These are phyloP conservation scores for Rubia yunnanensis DNA, from an alignment of 257 asterid species.

Conservation along the genomic window DNA sequence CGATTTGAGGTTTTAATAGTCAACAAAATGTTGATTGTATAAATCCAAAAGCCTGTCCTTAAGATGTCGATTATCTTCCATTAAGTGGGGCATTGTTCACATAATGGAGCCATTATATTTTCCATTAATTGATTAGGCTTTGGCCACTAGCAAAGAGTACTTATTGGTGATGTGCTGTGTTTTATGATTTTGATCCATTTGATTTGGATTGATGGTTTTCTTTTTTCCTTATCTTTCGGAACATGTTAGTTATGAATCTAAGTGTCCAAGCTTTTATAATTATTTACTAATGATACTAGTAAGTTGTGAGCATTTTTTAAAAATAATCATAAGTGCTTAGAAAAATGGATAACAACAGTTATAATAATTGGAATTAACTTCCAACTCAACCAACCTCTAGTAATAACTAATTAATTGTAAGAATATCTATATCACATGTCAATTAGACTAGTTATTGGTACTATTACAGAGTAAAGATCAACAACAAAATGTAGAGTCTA, in stretches of 20 bases:
- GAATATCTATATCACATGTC: no score
- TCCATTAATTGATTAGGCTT: background rate
- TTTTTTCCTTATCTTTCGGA: background rate
- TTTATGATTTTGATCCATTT: conserved; percentile 1
- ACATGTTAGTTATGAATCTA: background rate
- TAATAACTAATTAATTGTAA: no score
- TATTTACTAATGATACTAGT: no score
- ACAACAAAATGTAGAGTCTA: no score
- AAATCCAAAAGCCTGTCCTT: conserved; percentile 10
- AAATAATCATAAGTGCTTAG: no score
- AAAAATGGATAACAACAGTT: no score
- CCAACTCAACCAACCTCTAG: no score
- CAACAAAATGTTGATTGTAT: conserved; percentile 12
- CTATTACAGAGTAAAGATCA: no score
- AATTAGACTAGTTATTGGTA: no score
- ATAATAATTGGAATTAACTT: no score
- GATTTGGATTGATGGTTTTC: conserved; percentile 11
- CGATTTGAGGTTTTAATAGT: background rate
- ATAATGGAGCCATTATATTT: background rate
- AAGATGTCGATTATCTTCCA: conserved; percentile 12
- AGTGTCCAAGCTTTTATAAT: no score
- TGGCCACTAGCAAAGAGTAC: conserved; percentile 8
- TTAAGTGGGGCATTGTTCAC: conserved; percentile 8
- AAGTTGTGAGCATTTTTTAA: no score
- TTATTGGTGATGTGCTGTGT: background rate